Evolutionary conservation across 1,139 yeast species (phyloP).

Genomic region (Geotrichum bryndzae): DNA sequence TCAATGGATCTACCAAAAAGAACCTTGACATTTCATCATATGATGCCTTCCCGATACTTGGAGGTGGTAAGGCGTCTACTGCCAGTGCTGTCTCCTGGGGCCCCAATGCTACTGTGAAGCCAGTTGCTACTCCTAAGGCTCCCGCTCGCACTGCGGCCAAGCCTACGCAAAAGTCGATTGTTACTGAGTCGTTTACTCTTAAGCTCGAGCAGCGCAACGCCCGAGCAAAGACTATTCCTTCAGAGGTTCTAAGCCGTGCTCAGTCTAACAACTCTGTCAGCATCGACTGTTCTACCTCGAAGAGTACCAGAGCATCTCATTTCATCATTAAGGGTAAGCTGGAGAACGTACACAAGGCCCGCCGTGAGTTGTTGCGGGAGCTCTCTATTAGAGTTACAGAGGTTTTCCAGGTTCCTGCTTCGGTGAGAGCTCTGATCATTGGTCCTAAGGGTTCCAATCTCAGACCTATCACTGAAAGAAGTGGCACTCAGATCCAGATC

Average conservation of each 20-base stretch:
- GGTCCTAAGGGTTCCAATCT: conserved; percentile 85
- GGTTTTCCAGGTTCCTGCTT: conserved; percentile 65
- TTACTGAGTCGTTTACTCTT: conserved; percentile 14
- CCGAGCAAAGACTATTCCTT: conserved; percentile 15
- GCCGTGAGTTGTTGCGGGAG: conserved; percentile 67
- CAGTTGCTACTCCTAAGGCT: conserved; percentile 6
- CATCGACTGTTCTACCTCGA: conserved; percentile 80
- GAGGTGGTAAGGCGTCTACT: conserved; percentile 29
- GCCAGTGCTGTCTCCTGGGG: conserved; percentile 14
- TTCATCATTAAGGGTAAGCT: conserved; percentile 78
- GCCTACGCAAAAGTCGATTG: conserved; percentile 11
- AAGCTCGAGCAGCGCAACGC: conserved; percentile 16
- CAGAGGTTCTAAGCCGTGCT: conserved; percentile 17
- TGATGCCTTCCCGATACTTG: conserved; percentile 69
- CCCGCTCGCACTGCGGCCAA: conserved; percentile 6
- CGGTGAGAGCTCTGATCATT: conserved; percentile 72
- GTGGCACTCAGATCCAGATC: conserved; percentile 72
- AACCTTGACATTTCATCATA: conserved; percentile 26
- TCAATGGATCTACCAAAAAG: conserved; percentile 14
- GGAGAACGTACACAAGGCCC: conserved; percentile 63
- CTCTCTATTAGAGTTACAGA: conserved; percentile 59
- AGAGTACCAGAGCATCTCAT: conserved; percentile 71
- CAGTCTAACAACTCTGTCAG: conserved; percentile 28
- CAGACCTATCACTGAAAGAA: conserved; percentile 67
- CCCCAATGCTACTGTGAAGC: conserved; percentile 12